A percentile compares a stretch with the other conserved stretches of the same genome.
These are phyloP conservation scores for Diaporthe nobilis DNA, from an alignment of 2,329 filamentous ascomycete genomes.

Conservation along the genomic window DNA sequence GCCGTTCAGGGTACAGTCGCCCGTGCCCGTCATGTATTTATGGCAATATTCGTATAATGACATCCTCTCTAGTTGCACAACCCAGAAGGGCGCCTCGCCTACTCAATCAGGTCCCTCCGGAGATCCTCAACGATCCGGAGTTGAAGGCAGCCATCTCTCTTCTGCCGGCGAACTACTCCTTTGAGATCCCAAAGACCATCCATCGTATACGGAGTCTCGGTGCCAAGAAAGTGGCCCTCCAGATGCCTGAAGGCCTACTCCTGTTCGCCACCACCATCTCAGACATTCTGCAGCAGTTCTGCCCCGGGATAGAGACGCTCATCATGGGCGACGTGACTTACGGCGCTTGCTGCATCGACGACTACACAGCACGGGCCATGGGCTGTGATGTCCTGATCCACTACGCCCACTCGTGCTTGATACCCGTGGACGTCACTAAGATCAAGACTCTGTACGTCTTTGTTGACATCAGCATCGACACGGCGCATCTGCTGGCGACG, in stretches of 20 bases:
- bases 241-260: constrained; percentile 95
- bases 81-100: constrained; percentile 81
- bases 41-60: constrained; percentile 6
- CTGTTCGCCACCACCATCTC: constrained; percentile 98
- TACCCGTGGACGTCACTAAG: constrained; percentile 95
- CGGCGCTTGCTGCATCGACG: constrained; percentile 98
- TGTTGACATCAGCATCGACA: constrained; percentile 97
- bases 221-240: constrained; percentile 89
- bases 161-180: constrained; percentile 96
- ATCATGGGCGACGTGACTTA: constrained; percentile 99
- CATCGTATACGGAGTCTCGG: constrained; percentile 87
- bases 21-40: constrained; percentile 3
- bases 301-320: constrained; percentile 88
- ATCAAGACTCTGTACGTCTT: constrained; percentile 99
- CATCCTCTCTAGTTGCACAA: constrained; percentile 70
- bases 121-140: constrained; percentile 86
- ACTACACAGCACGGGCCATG: constrained; percentile 94
- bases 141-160: constrained; percentile 90
- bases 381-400: constrained; percentile 96
- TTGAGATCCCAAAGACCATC: constrained; percentile 98
- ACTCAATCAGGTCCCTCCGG: constrained; percentile 90
- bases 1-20: constrained; percentile 74
- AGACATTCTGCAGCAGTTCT: constrained; percentile 95
- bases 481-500: constrained; percentile 86
- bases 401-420: constrained; percentile 96